Evolutionary conservation across 2,329 filamentous ascomycete genomes (phyloP), one percentile per base, ranked within the genome.

Genomic region (Penicillium freii): DNA sequence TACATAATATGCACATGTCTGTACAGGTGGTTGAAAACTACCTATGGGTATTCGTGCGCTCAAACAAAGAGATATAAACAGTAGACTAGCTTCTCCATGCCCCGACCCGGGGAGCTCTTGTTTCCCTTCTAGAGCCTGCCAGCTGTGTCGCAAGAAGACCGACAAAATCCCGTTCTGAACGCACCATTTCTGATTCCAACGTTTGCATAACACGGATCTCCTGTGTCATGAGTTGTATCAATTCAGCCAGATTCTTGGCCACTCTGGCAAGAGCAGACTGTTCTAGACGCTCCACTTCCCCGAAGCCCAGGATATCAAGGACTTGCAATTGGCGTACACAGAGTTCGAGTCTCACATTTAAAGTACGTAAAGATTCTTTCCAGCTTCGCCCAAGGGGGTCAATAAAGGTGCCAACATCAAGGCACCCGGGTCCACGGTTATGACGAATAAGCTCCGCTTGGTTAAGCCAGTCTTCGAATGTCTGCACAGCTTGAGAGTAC

Each of bases 391-490:
- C 62, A 9, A 77, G 61, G 4, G 74, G 69, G 23, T 75, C 67
- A 52, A 77, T 70, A 45, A 76, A 77, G 17, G 64, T 54, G 19
- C 51, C 54, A 5, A 58, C 57, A 27, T 62, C 61, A 5, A 57
- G 17, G n/a, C 38, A 25, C 4, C 51, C 46, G 1, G 50, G 51
- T 17, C 48, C 58, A 9, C 62, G 59, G 15, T 56, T 50, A 10
- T 56, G 44, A n/a, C 63, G 66, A 25, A 77, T 69, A 17, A 63
- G 36, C 19, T 68, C 63, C 15, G 67, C 69, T 27, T 63, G 63
- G 6, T 66, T 51, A 31, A 75, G 66, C 75, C 75, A 78, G 31
- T 66, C 53, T 51, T 76, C 74, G 59, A 77, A 77, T 6, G 58
- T 58, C 23, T 62, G 55, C 5, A 76, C 61, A 19, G 62, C 66